Conservation (phyloP, 1,284 basidiomycete genomes). For the Cutaneotrichosporon sp. region DNA sequence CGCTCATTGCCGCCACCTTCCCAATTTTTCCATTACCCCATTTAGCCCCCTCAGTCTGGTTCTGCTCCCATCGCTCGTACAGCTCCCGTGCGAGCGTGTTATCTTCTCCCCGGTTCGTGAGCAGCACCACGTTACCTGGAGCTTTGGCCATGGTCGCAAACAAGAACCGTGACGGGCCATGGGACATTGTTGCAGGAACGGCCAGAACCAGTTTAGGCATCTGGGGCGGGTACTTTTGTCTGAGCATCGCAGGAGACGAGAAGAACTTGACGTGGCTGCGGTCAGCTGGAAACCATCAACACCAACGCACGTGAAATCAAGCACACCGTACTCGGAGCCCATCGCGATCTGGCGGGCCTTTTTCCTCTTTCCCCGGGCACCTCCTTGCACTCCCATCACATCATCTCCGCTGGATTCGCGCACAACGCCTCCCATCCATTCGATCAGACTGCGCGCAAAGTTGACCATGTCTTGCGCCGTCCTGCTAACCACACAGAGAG, state of each 20-base stretch:
- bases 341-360: conserved; percentile 17
- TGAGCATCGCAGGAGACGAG: conserved; percentile 69
- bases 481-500: conserved; percentile 85
- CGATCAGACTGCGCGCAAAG: conserved; percentile 94
- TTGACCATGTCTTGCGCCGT: conserved; percentile 92
- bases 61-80: conserved; percentile 68
- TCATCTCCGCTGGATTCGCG: conserved; percentile 79
- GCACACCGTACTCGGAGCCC: conserved; percentile 37
- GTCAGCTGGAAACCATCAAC: not conserved
- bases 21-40: conserved; percentile 80
- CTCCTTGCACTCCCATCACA: conserved; percentile 53
- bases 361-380: conserved; percentile 56
- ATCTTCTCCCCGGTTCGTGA: conserved; percentile 72
- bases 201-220: conserved; percentile 91
- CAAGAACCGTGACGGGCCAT: conserved; percentile 80
- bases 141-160: conserved; percentile 78
- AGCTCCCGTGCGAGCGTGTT: conserved; percentile 72
- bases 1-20: conserved; percentile 70
- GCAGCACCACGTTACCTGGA: conserved; percentile 75
- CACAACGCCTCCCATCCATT: conserved; percentile 94
- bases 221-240: conserved; percentile 74
- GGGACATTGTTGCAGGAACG: conserved; percentile 83
- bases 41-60: conserved; percentile 67
- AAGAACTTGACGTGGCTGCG: conserved; percentile 83
- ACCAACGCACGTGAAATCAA: conserved; percentile 47